Conservation (phyloP, 768 basidiomycete genomes). For the Hericium coralloides region DNA sequence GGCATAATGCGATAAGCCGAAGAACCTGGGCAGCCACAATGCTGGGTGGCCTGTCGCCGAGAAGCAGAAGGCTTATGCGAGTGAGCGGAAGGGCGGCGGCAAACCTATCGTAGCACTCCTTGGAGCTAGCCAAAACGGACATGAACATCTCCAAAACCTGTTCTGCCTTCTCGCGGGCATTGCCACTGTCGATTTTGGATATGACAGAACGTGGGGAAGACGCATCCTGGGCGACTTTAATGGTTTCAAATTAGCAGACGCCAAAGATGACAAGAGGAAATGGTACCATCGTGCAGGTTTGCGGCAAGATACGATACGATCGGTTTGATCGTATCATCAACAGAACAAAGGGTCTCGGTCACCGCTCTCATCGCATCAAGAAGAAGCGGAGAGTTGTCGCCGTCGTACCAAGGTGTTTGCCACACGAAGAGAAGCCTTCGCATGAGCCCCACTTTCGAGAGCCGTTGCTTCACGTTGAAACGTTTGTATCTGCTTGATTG, state of each 20-base stretch:
- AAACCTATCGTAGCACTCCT: constrained; percentile 56
- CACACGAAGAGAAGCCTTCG: constrained; percentile 74
- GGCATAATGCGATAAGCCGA: constrained; percentile 46
- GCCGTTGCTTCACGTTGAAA: constrained; percentile 71
- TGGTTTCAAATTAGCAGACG: constrained; percentile 1
- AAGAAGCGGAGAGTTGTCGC: constrained; percentile 39
- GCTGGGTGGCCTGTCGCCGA: constrained; percentile 65
- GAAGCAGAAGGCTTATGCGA: constrained; percentile 69
- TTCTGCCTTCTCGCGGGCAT: constrained; percentile 52
- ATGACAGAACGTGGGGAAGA: constrained; percentile 49
- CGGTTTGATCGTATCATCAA: constrained; percentile 75
- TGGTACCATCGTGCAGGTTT: constrained; percentile 59
- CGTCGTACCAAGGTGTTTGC: constrained; percentile 69
- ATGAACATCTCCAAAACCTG: constrained; percentile 60
- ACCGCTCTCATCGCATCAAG: constrained; percentile 53
- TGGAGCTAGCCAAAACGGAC: constrained; percentile 45
- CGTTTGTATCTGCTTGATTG: constrained; percentile 60
- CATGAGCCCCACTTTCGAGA: constrained; percentile 63
- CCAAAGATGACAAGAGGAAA: not conserved
- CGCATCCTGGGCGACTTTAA: constrained; percentile 8
- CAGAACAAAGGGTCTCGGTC: constrained; percentile 45
- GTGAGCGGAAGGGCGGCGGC: constrained; percentile 66
- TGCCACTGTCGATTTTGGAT: constrained; percentile 42
- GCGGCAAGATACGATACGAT: constrained; percentile 80
- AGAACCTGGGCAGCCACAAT: constrained; percentile 52